phyloP scores from a whole-genome alignment of 768 basidiomycete species.

The Amanita muscaria region DNA sequence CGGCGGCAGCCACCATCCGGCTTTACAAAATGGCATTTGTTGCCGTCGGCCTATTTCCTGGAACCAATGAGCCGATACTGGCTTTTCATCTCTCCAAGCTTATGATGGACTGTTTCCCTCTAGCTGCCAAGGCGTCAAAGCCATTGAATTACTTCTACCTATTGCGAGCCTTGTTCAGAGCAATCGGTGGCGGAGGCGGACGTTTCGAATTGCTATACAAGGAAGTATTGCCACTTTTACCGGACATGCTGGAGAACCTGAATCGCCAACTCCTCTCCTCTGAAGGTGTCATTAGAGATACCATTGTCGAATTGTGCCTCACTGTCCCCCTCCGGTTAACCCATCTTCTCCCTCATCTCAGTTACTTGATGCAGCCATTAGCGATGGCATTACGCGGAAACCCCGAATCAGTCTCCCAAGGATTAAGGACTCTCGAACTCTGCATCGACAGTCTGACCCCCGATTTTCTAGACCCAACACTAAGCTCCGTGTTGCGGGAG shows the following conservation, averaged over 20 bases:
- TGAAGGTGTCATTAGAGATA: constrained; percentile 74
- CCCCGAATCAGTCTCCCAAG: constrained; percentile 89
- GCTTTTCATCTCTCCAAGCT: constrained; percentile 87
- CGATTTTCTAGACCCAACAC: constrained; percentile 94
- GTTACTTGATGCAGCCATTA: constrained; percentile 93
- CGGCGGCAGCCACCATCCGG: constrained; percentile 77
- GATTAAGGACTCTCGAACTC: constrained; percentile 91
- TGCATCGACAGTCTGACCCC: constrained; percentile 98
- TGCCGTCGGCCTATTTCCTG: constrained; percentile 68
- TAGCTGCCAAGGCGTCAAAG: constrained; percentile 85
- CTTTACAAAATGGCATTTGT: constrained; percentile 94
- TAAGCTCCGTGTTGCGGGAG: constrained; percentile 86
- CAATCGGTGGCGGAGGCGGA: constrained; percentile 86
- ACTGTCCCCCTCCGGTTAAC: constrained; percentile 94
- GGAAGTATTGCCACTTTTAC: constrained; percentile 90
- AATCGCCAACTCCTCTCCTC: constrained; percentile 85
- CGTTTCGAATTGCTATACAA: constrained; percentile 92
- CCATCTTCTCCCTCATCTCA: constrained; percentile 89
- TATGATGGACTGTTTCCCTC: constrained; percentile 93
- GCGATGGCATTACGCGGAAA: constrained; percentile 83
- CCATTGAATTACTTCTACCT: constrained; percentile 91
- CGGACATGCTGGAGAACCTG: constrained; percentile 93
- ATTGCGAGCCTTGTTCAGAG: constrained; percentile 85
- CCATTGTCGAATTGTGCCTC: constrained; percentile 94
- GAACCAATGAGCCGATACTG: constrained; percentile 83